Evolutionary conservation across 805 yeast species (phyloP), one percentile per base, ranked within the genome.

Genomic region (Pichia occidentalis): DNA sequence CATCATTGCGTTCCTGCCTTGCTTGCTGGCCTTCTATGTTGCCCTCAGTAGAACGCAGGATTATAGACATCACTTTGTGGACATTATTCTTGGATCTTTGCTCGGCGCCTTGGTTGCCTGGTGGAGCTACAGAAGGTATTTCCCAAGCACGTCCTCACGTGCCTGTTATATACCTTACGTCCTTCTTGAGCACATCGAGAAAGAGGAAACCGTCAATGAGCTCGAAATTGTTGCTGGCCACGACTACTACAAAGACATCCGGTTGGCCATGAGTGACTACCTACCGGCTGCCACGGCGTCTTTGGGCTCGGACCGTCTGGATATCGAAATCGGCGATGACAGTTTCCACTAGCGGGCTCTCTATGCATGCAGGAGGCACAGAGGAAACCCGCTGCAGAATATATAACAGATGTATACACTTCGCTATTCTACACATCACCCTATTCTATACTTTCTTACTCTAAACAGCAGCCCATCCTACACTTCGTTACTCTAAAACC

Each of bases 61-160:
- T 60, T 88, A 88, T 61, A 71, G 97, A 56, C 98, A 90, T 54
- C 97, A 90, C 60, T 86, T 85, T 54, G 65, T 84, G 13, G 98
- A 90, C 59, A 81, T 92, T 1, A 49, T 82, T 2, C 52, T 80
- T 12, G 98, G 98, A 3, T 66, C 82, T 21, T 13, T 66, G 1
- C 53, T 90, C 3, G 98, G 98, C 1, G 45, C 62, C 4, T 42
- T 64, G 3, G 60, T 80, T 24, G 90, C 88, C 0, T 63, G 61
- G 58, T 68, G 74, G 69, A 62, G 73, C 19, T 80, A 79, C 48
- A 57, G 68, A 47, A 60, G 80, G 24, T 58, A 69, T 29, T 79
- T 70, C 59, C 82, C 82, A 1, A 17, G 48, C 3, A 39, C 71
- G 18, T 40, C 48, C 1, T 46, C 57, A 37, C 43, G 46, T 1